Conservation (phyloP, 257 asterid species). For the Nicotiana knightiana region DNA sequence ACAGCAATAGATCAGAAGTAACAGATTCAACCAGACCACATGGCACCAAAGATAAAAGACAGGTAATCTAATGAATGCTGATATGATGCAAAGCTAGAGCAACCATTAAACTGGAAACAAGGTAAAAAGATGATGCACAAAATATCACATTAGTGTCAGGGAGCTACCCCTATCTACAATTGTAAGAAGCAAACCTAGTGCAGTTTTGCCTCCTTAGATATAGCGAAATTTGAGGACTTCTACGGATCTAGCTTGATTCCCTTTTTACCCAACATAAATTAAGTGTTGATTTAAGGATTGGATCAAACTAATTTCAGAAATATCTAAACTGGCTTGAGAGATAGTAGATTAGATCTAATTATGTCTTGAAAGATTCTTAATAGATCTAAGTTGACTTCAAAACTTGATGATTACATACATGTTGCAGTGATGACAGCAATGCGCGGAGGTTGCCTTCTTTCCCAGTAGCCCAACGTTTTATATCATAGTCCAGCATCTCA, state of each 20-base stretch:
- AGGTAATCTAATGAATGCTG: background rate
- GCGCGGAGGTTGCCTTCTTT: slow-evolving; percentile 91
- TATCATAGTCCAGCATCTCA: slow-evolving; percentile 50
- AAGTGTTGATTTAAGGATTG: background rate
- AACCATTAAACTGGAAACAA: background rate
- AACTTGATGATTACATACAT: slow-evolving; percentile 31
- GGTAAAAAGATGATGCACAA: background rate
- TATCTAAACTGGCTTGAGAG: background rate
- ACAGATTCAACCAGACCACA: background rate
- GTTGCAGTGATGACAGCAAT: slow-evolving; percentile 77
- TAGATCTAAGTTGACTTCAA: background rate
- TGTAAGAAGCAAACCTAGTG: background rate
- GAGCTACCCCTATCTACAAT: background rate
- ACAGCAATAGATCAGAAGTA: background rate
- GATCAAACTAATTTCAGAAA: background rate
- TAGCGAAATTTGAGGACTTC: background rate
- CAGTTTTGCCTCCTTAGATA: background rate
- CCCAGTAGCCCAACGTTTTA: slow-evolving; percentile 90
- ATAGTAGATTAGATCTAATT: background rate
- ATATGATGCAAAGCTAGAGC: background rate
- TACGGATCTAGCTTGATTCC: background rate
- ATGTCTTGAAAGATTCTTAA: background rate
- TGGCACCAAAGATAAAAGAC: background rate
- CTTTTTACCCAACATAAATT: background rate
- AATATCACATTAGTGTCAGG: background rate